Base-by-base conservation (phyloP, 345 rosid species). In the Eucalyptus cloeziana region DNA sequence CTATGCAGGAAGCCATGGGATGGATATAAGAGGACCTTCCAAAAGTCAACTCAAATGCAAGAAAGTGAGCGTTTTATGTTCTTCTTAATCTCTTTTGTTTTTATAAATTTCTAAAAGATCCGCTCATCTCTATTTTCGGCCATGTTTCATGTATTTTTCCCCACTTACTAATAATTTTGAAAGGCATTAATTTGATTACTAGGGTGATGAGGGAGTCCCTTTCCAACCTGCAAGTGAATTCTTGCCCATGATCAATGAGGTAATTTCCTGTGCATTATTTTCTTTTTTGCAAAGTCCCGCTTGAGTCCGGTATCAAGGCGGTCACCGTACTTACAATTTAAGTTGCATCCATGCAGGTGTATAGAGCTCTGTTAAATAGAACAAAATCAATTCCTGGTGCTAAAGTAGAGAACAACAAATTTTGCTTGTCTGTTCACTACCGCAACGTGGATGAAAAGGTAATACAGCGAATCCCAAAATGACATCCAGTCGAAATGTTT, bases 1-100 rank as follows among this genome's bases (percentile, higher is more conserved):
- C 89, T 98, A 98, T 87, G 99, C 99, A 1, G 99, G 98, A 25
- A 98, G 99, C 91, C 99, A 98, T 89, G 99, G 99, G n/a, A 98
- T 98, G 99, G 99, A 98, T 93, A 98, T 98, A 76, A 95, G 92
- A 92, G 97, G 96, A 17, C 99, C 99, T 87, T 91, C 96, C 25
- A 94, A 91, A 87, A 93, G 89, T 52, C 85, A 87, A 76, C 85
- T 90, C 87, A 92, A 76, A 88, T 90, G 92, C 94, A 89, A 90
- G 81, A 94, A 94, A 93, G 96, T 95, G 88, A 87, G 92, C 31
- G 13, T 30, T 37, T 58, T 19, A 40, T 76, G 30, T 76, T 76
- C 16, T 76, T 76, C 3, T 67, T 67, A 60, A n/a, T 1, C 10
- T 64, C 11, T n/a, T 64, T 64, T 64, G 40, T 7, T 4, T 64